Percentiles rank a stretch among this genome's conserved stretches.
phyloP scores from a whole-genome alignment of 2,329 filamentous ascomycete species.

The Dendryphion nanum region DNA sequence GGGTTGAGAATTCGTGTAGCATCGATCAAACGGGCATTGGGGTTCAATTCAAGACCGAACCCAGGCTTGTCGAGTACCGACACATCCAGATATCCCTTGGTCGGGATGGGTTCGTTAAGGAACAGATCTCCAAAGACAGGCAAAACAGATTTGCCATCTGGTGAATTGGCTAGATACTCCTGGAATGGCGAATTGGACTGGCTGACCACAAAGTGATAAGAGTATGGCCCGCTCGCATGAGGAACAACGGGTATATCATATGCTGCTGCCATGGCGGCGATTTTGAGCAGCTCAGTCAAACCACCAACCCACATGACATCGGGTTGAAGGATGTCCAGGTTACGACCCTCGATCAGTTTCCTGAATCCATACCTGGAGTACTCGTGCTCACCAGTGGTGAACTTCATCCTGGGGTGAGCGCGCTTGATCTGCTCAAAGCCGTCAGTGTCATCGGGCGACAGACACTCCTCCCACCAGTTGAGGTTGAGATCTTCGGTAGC shows the following conservation, averaged over 20 bases:
- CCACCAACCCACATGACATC: constrained; percentile 98
- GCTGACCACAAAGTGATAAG: constrained; percentile 93
- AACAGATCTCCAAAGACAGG: constrained; percentile 93
- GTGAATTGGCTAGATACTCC: constrained; percentile 91
- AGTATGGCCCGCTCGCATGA: constrained; percentile 92
- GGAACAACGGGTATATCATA: constrained; percentile 95
- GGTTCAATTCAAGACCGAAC: constrained; percentile 86
- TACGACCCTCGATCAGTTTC: constrained; percentile 86
- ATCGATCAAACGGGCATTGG: constrained; percentile 74
- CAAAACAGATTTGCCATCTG: constrained; percentile 83
- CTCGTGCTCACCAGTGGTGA: constrained; percentile 95
- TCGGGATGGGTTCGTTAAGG: constrained; percentile 84
- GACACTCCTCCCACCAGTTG: constrained; percentile 97
- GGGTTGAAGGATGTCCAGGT: constrained; percentile 90
- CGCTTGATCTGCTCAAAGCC: constrained; percentile 88
- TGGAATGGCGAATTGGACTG: constrained; percentile 94
- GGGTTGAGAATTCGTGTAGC: constrained; percentile 72
- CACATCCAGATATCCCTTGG: constrained; percentile 76
- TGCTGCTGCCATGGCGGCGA: constrained; percentile 82
- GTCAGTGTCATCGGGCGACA: constrained; percentile 88
- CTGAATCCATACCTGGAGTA: constrained; percentile 94
- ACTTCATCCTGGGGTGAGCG: constrained; percentile 85
- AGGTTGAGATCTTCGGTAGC: constrained; percentile 80
- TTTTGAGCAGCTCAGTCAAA: constrained; percentile 86
- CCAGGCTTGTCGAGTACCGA: constrained; percentile 83